Percentiles rank a stretch among this genome's conserved stretches.
Conservation (phyloP, 139 green algal genomes). For the Auxenochlorella pyrenoidosa region DNA sequence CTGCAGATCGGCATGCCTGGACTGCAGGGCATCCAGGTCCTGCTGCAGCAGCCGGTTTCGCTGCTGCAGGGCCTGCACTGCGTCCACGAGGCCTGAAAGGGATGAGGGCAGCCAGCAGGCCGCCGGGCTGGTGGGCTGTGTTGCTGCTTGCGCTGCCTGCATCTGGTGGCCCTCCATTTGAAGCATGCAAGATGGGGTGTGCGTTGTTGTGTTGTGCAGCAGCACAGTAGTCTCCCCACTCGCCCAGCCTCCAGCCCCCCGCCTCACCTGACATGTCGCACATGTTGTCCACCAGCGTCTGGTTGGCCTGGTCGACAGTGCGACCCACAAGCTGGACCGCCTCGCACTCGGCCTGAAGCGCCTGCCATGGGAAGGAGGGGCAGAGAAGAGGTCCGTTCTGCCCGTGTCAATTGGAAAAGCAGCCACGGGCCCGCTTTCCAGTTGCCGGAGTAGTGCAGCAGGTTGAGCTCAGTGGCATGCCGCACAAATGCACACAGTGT, state of each 20-base stretch:
- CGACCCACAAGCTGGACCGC: background rate
- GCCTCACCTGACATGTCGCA: conserved; percentile 45
- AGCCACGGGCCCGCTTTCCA: too few species aligned
- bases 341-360: conserved; percentile 24
- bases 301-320: conserved; percentile 9
- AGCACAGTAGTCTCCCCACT: background rate
- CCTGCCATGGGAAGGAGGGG: background rate
- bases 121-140: background rate
- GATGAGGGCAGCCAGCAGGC: too few species aligned
- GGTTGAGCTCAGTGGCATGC: too few species aligned
- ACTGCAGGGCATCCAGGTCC: conserved; percentile 22
- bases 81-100: conserved; percentile 47
- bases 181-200: too few species aligned
- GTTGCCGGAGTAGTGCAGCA: too few species aligned
- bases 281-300: conserved; percentile 48
- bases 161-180: too few species aligned
- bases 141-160: background rate
- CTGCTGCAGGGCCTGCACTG: conserved; percentile 45
- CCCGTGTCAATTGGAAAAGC: background rate
- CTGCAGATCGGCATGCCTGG: conserved; percentile 15
- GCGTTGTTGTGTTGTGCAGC: background rate
- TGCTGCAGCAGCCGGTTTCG: conserved; percentile 39
- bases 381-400: background rate
- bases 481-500: background rate
- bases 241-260: background rate